These are phyloP conservation scores for Bacterosira constricta DNA, from an alignment of 108 stramenopile genomes.

Conservation along the genomic window DNA sequence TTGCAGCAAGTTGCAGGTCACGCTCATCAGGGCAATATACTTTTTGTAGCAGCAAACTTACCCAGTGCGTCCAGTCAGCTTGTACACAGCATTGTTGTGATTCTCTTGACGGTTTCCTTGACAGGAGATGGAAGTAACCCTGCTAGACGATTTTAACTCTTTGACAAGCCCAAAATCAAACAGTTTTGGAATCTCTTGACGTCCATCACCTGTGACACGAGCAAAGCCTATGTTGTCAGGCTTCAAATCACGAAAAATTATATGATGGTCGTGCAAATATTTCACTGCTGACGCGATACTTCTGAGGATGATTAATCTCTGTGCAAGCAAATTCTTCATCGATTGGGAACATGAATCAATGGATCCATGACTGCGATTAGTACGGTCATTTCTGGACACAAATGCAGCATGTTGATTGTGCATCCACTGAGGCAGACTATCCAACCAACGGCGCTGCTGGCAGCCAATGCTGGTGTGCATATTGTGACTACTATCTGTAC, in stretches of 20 bases:
- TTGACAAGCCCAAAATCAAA: conserved; percentile 81
- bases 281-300: conserved; percentile 67
- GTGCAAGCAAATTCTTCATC: conserved; percentile 10
- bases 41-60: not conserved
- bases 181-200: conserved; percentile 40
- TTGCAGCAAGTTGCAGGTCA: no score
- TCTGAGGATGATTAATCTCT: conserved; percentile 29
- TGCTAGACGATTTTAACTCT: conserved; percentile 47
- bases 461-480: not conserved
- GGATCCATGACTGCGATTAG: no score
- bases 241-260: conserved; percentile 75
- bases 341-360: no score
- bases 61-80: conserved; percentile 54
- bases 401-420: not conserved
- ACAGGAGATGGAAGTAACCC: not conserved
- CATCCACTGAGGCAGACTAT: not conserved
- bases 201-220: not conserved
- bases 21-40: no score
- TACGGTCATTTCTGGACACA: not conserved
- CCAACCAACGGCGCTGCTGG: conserved; percentile 15
- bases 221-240: conserved; percentile 73
- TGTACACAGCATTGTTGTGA: conserved; percentile 16
- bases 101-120: not conserved
- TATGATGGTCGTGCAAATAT: conserved; percentile 65
- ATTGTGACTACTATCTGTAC: not conserved